These are phyloP conservation scores for Fusarium dimerum DNA, from an alignment of 2,329 filamentous ascomycete species.

Conservation along the genomic window DNA sequence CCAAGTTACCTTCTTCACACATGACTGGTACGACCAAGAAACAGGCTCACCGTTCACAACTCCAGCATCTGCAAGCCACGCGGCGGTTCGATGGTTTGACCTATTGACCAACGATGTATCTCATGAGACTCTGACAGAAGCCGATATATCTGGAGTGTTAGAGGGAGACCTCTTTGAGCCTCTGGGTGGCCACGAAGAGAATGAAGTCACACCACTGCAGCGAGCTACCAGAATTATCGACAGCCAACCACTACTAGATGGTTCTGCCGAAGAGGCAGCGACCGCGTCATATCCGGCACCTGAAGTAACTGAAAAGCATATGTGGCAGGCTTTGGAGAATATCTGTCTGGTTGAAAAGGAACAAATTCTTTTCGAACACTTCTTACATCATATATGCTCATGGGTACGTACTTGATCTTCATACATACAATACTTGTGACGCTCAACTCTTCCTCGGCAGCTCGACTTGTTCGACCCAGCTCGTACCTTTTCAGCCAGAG, in stretches of 20 bases:
- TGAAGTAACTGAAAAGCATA: slow-evolving; percentile 11
- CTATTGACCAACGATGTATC: slow-evolving; percentile 23
- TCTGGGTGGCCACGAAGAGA: slow-evolving; percentile 3
- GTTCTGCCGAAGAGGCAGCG: background rate
- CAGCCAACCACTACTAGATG: slow-evolving; percentile 1
- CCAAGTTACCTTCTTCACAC: background rate
- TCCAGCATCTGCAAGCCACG: slow-evolving; percentile 23
- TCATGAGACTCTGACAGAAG: background rate
- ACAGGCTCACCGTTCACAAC: slow-evolving; percentile 22
- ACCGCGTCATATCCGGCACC: background rate
- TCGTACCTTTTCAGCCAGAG: slow-evolving; percentile 20
- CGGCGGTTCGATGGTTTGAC: slow-evolving; percentile 28
- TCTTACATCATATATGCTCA: slow-evolving; percentile 26
- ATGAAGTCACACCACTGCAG: slow-evolving; percentile 14
- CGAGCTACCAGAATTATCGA: slow-evolving; percentile 23
- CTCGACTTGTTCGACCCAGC: slow-evolving; percentile 27
- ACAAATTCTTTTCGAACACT: slow-evolving; percentile 25
- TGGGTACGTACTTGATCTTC: slow-evolving; percentile 14
- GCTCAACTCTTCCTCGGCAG: too few relatives aligned
- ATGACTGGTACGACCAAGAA: slow-evolving; percentile 11
- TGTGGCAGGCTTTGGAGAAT: slow-evolving; percentile 24
- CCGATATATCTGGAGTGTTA: background rate
- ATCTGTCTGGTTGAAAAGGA: slow-evolving; percentile 23
- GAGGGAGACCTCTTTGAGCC: slow-evolving; percentile 13
- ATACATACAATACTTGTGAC: too few relatives aligned